Evolutionary conservation across 768 basidiomycete species (phyloP), one percentile per base, ranked within the genome.

Genomic region (Fistulinella prunicolor): DNA sequence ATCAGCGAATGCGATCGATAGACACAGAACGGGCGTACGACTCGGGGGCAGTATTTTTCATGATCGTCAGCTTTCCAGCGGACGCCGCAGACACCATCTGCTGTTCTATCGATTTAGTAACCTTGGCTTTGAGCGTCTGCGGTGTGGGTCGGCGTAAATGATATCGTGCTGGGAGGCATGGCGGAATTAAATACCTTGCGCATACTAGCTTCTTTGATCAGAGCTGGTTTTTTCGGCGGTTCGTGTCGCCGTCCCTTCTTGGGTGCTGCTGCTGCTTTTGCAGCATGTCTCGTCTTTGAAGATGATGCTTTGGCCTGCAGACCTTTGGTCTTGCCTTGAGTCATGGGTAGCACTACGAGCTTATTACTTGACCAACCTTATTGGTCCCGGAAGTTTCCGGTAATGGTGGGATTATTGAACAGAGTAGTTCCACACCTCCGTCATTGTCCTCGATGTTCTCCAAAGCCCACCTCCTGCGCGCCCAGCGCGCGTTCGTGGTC

Each of bases 41-140:
- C 36, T 65, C 61, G 12, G 56, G 56, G 9, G 67, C 73, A 13
- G 70, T 67, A 51, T 84, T 80, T 70, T 88, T 89, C 92, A 97
- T 92, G 65, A 97, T 93, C 23, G 90, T 90, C 52, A 97, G 75
- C 65, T 90, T 92, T 32, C 94, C 94, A 36, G 83, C 75, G 5
- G 89, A 92, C 3, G 94, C 94, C 7, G 92, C 92, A 41, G 82
- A 73, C 12, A 91, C 88, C 83, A 94, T 91, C 68, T 94, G 93
- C 46, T 79, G 77, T 66, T 97, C 94, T 59, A 97, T 94, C 19
- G 88, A 89, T 65, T 82, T 84, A 66, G 89, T 92, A 63, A 96
- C 94, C 71, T 93, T 94, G 43, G 91, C 86, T 50, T 86, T 86
- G 54, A 96, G 76, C 60, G 81, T 74, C 93, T 95, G 47, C 16